phyloP scores from a whole-genome alignment of 495 filamentous ascomycete species.

The Penicillium samsonianum region DNA sequence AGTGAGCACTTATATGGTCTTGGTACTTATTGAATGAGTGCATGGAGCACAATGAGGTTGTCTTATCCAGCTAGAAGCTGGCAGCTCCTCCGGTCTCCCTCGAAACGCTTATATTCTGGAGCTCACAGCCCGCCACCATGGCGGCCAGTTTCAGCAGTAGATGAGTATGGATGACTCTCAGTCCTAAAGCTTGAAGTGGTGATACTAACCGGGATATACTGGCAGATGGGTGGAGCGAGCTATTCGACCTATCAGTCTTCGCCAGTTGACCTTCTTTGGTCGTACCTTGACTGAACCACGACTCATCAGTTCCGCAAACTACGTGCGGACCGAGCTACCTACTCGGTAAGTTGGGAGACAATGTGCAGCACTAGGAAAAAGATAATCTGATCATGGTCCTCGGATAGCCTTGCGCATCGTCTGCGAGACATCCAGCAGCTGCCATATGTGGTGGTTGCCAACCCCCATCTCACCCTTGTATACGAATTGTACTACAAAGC shows the following conservation, averaged over 20 bases:
- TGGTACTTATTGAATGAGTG: constrained; percentile 14
- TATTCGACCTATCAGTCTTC: constrained; percentile 82
- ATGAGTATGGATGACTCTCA: constrained; percentile 65
- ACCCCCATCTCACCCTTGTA: constrained; percentile 87
- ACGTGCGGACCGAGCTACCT: constrained; percentile 92
- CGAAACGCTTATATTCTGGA: constrained; percentile 31
- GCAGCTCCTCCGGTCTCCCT: constrained; percentile 26
- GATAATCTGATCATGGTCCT: neutral
- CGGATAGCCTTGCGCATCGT: constrained; percentile 78
- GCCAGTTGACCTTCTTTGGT: constrained; percentile 92
- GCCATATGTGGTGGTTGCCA: constrained; percentile 95
- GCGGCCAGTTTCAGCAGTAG: constrained; percentile 78
- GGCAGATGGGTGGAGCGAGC: constrained; percentile 82
- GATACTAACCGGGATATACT: neutral
- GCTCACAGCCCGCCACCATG: constrained; percentile 60
- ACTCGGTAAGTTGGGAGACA: constrained; percentile 59
- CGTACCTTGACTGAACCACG: constrained; percentile 87
- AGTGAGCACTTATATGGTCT: constrained; percentile 2
- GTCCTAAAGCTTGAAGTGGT: constrained; percentile 3
- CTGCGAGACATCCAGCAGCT: constrained; percentile 97
- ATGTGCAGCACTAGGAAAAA: neutral
- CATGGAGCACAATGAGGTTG: constrained; percentile 40
- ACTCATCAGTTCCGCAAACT: constrained; percentile 92
- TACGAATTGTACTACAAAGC: constrained; percentile 97
- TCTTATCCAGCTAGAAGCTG: constrained; percentile 39